Percentiles rank a stretch among this genome's conserved stretches.
These are phyloP conservation scores for Avena insularis DNA, from an alignment of 176 grass and related monocot species.

Conservation along the genomic window DNA sequence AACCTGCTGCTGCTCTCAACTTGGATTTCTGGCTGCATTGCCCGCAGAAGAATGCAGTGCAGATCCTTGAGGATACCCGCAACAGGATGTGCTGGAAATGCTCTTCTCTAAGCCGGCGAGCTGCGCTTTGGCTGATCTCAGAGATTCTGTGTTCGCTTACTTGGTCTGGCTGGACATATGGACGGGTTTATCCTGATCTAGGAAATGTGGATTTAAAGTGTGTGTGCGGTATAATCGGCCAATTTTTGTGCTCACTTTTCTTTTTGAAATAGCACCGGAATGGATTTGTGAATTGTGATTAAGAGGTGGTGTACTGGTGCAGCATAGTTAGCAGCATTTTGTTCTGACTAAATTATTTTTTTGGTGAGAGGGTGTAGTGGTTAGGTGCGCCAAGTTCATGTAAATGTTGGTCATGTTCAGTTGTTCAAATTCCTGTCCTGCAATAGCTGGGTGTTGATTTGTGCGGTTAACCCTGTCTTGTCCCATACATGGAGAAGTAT, in stretches of 20 bases:
- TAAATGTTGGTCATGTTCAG: conserved; percentile 42
- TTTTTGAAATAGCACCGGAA: conserved; percentile 35
- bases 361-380: conserved; percentile 34
- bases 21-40: conserved; percentile 41
- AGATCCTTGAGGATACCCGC: conserved; percentile 56
- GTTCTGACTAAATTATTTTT: conserved; percentile 52
- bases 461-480: neutral
- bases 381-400: conserved; percentile 39
- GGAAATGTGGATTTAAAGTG: conserved; percentile 39
- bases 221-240: conserved; percentile 37
- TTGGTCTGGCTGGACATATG: neutral
- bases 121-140: conserved; percentile 12
- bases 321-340: conserved; percentile 46
- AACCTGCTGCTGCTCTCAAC: conserved; percentile 53
- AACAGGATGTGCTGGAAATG: conserved; percentile 49
- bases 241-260: conserved; percentile 37
- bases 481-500: neutral
- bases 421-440: conserved; percentile 21
- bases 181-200: neutral
- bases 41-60: conserved; percentile 27
- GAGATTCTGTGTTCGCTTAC: neutral
- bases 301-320: conserved; percentile 43
- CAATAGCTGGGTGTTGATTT: conserved; percentile 18
- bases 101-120: conserved; percentile 33
- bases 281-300: conserved; percentile 61